Percentiles rank a stretch among this genome's conserved stretches.
These are phyloP conservation scores for Ascobolus immersus DNA, from an alignment of 495 filamentous ascomycete species.

Conservation along the genomic window DNA sequence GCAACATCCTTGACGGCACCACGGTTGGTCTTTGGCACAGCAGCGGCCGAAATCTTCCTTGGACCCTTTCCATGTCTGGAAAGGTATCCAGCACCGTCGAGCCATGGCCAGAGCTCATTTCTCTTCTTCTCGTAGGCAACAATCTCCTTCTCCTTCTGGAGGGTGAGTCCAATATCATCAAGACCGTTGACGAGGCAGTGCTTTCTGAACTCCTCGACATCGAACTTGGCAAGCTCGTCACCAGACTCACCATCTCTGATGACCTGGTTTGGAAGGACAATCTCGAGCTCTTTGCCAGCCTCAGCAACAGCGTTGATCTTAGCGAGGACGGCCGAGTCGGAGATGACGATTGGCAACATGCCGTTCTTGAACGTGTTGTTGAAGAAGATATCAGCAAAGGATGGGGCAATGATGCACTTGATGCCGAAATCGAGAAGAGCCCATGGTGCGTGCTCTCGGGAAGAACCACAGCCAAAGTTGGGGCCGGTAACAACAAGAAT, in stretches of 20 bases:
- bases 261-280: conserved; percentile 67
- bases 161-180: conserved; percentile 86
- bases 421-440: conserved; percentile 91
- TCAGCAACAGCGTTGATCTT: conserved; percentile 55
- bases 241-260: conserved; percentile 57
- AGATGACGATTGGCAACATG: conserved; percentile 73
- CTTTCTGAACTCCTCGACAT: conserved; percentile 76
- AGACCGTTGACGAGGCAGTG: conserved; percentile 87
- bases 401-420: conserved; percentile 73
- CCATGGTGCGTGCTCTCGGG: conserved; percentile 92
- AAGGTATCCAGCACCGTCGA: conserved; percentile 72
- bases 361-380: conserved; percentile 99
- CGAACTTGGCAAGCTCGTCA: conserved; percentile 45
- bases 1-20: conserved; percentile 71
- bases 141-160: conserved; percentile 81
- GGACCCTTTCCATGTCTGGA: conserved; percentile 26
- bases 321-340: conserved; percentile 36
- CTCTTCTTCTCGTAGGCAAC: conserved; percentile 53
- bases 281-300: conserved; percentile 64
- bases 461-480: conserved; percentile 90
- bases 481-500: conserved; percentile 79
- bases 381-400: conserved; percentile 94
- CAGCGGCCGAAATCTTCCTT: conserved; percentile 46
- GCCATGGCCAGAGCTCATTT: conserved; percentile 60
- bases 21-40: conserved; percentile 74